Percentiles rank a stretch among this genome's conserved stretches.
Evolutionary conservation across 1,139 yeast species (phyloP).

Genomic region (Geotrichum macrosporum): DNA sequence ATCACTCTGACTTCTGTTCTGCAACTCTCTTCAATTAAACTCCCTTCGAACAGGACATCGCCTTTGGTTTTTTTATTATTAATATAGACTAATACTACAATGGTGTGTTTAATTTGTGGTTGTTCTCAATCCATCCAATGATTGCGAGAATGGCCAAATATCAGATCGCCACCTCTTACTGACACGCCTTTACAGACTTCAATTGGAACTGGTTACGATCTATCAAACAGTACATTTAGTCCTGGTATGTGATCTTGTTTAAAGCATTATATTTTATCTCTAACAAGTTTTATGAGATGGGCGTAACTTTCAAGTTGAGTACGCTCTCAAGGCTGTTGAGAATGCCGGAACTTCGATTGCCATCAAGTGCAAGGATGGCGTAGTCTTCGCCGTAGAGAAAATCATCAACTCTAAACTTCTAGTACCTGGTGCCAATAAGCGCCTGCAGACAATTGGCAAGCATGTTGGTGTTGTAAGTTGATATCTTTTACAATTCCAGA

Average conservation of each 20-base stretch:
- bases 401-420: slow-evolving; percentile 79
- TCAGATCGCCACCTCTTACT: slow-evolving; percentile 3
- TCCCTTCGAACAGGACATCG: background rate
- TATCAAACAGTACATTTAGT: slow-evolving; percentile 81
- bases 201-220: slow-evolving; percentile 95
- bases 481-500: background rate
- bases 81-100: slow-evolving; percentile 3
- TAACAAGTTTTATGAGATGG: slow-evolving; percentile 78
- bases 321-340: slow-evolving; percentile 96
- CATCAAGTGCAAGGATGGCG: slow-evolving; percentile 84
- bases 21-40: background rate
- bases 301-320: slow-evolving; percentile 96
- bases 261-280: slow-evolving; percentile 43
- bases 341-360: slow-evolving; percentile 96
- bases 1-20: background rate
- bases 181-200: slow-evolving; percentile 54
- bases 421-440: slow-evolving; percentile 81
- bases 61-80: background rate
- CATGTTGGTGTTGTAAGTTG: slow-evolving; percentile 77
- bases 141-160: background rate
- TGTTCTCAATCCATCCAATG: background rate
- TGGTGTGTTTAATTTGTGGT: slow-evolving; percentile 5
- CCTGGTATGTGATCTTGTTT: slow-evolving; percentile 32
- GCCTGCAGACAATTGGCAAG: slow-evolving; percentile 88
- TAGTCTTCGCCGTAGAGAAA: slow-evolving; percentile 95